Evolutionary conservation across 2,329 filamentous ascomycete species (phyloP), one percentile per base, ranked within the genome.

Genomic region (Nothopassalora personata): DNA sequence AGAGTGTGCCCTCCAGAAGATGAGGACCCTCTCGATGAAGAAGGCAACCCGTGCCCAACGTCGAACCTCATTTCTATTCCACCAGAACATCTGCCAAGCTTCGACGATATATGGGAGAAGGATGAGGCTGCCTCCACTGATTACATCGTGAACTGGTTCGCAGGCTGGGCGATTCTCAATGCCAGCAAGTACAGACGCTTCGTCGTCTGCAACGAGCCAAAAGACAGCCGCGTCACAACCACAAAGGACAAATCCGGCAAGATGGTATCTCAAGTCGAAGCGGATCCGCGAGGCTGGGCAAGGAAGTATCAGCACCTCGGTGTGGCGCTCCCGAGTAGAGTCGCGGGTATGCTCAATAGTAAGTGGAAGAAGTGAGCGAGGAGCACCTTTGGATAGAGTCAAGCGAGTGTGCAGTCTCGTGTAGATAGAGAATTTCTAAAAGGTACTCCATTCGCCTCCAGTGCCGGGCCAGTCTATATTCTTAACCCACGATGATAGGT

Each of bases 101-200:
- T 69, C 50, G 47, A 59, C 4, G 58, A 55, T 3, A 15, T 67
- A 8, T 68, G 66, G 66, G 62, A 72, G 51, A 54, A 46, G 5
- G 64, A 71, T 28, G 58, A 65, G 23, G 51, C 48, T 27, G 60
- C 59, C 30, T 67, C 71, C 3, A 69, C 69, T 1, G 69, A 70
- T 31, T 60, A 61, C 5, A 58, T 72, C 54, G 68, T 73, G 13
- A 60, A 71, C 2, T 71, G 70, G 70, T 74, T 73, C 46, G 70
- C 71, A 1, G 70, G 69, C 23, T 70, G 66, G 64, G 57, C 58
- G 27, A 46, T 66, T 4, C 27, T 59, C 23, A 60, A 72, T 10
- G 64, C 63, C 2, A 58, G 49, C 30, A 61, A 60, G 4, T 71
- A 64, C 54, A 55, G 71, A 15, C 67, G 66, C 31, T 72, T 73